phyloP scores from a whole-genome alignment of 2,329 filamentous ascomycete genomes.

The Colletotrichum sp. region DNA sequence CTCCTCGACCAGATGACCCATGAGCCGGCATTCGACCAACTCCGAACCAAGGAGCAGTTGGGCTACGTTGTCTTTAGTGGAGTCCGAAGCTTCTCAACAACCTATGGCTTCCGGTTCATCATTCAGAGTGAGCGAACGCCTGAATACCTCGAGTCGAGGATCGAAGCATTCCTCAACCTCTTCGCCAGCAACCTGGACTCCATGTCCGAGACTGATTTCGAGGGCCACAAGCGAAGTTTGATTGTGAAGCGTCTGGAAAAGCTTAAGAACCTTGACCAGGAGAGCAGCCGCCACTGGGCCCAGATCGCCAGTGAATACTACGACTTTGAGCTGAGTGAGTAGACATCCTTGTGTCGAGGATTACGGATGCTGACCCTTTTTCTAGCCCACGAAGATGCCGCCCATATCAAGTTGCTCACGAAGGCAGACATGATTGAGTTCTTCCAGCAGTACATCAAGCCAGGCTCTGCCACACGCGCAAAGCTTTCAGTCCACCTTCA shows the following conservation, averaged over 20 bases:
- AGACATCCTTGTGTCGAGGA: not conserved
- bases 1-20: conserved; percentile 90
- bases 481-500: conserved; percentile 85
- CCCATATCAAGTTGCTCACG: conserved; percentile 73
- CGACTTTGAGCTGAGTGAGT: conserved; percentile 84
- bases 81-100: conserved; percentile 72
- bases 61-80: conserved; percentile 96
- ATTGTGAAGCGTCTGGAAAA: conserved; percentile 89
- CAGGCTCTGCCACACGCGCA: conserved; percentile 74
- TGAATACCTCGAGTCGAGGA: conserved; percentile 83
- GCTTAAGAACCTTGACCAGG: conserved; percentile 87
- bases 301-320: conserved; percentile 87
- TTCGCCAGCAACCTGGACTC: conserved; percentile 71
- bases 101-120: conserved; percentile 84
- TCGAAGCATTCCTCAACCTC: conserved; percentile 79
- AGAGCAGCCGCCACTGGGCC: conserved; percentile 82
- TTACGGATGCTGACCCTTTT: conserved; percentile 21
- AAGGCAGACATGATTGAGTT: conserved; percentile 84
- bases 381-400: conserved; percentile 77
- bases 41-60: conserved; percentile 95
- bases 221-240: conserved; percentile 87
- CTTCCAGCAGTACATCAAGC: conserved; percentile 77
- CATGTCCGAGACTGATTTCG: conserved; percentile 86
- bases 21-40: conserved; percentile 92
- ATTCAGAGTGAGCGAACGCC: conserved; percentile 92